A percentile compares a stretch with the other conserved stretches of the same genome.
Conservation (phyloP, 768 basidiomycete genomes). For the Naganishia onofrii region DNA sequence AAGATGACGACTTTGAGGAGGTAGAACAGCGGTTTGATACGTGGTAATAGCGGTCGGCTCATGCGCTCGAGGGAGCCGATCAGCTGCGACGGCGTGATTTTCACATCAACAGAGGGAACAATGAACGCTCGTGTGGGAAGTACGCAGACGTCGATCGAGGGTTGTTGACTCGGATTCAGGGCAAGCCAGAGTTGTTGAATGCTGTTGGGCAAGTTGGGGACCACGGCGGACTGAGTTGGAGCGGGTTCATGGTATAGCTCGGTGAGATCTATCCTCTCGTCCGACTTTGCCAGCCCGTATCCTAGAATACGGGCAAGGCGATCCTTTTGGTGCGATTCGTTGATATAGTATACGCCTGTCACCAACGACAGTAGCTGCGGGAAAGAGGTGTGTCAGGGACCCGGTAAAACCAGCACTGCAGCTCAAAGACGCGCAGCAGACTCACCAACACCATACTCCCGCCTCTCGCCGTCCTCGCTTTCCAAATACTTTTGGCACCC, state of each 20-base stretch:
- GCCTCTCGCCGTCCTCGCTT: slow-evolving; percentile 41
- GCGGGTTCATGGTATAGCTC: slow-evolving; percentile 18
- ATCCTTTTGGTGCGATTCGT: slow-evolving; percentile 35
- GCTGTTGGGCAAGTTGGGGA: slow-evolving; percentile 23
- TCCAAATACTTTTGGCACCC: slow-evolving; percentile 27
- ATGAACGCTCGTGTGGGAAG: slow-evolving; percentile 7
- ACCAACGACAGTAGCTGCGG: slow-evolving; percentile 39
- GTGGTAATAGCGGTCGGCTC: slow-evolving; percentile 41
- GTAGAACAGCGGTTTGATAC: slow-evolving; percentile 65
- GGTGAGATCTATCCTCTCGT: neutral
- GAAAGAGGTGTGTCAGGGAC: neutral
- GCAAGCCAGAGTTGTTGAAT: slow-evolving; percentile 40
- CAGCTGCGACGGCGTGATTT: slow-evolving; percentile 42
- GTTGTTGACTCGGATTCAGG: slow-evolving; percentile 42
- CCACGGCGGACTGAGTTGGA: slow-evolving; percentile 2
- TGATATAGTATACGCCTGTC: slow-evolving; percentile 46
- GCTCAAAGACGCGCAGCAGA: neutral
- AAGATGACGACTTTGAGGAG: slow-evolving; percentile 75
- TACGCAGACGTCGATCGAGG: slow-evolving; percentile 31
- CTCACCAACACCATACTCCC: slow-evolving; percentile 42
- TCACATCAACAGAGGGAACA: slow-evolving; percentile 32
- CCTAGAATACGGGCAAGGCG: neutral
- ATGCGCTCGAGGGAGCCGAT: slow-evolving; percentile 39
- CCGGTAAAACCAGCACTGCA: too few relatives aligned
- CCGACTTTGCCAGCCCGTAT: neutral